A percentile compares a stretch with the other conserved stretches of the same genome.
Conservation (phyloP, 805 yeast genomes). For the Blastobotrys mokoenaii region DNA sequence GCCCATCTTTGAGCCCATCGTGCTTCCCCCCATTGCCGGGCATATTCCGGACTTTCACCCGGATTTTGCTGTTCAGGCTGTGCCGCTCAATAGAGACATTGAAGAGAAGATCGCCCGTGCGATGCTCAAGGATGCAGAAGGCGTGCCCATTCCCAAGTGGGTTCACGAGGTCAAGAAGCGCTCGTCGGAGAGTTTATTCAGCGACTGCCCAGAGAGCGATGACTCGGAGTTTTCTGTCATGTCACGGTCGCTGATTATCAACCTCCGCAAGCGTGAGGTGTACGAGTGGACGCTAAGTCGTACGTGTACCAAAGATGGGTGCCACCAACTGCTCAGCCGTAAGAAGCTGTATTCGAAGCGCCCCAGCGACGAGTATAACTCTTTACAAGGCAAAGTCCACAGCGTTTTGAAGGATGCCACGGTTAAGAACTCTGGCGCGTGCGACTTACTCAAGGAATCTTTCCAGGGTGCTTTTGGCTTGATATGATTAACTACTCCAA, state of each 20-base stretch:
- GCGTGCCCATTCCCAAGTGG: conserved; percentile 1
- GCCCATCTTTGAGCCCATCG: conserved; percentile 1
- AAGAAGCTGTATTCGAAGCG: not conserved
- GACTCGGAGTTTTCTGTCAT: not conserved
- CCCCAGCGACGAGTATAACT: not conserved
- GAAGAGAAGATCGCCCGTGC: conserved; percentile 18
- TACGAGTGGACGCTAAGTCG: conserved; percentile 10
- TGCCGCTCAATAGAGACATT: conserved; percentile 12
- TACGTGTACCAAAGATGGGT: not conserved
- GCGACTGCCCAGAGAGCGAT: not conserved
- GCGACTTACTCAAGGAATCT: not conserved
- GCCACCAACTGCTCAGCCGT: not conserved
- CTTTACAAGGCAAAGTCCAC: not conserved
- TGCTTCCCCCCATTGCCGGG: conserved; percentile 20
- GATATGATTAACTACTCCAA: not conserved
- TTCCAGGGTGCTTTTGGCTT: not conserved
- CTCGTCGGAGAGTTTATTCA: too few relatives aligned
- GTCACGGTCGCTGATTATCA: conserved; percentile 11
- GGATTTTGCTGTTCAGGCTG: conserved; percentile 20
- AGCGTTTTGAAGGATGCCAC: not conserved
- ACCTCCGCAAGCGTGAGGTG: conserved; percentile 12
- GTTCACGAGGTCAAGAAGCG: not conserved
- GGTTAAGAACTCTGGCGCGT: not conserved
- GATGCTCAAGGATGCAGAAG: conserved; percentile 17
- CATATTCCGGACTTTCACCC: conserved; percentile 21